phyloP scores from a whole-genome alignment of 306 rosid genomes.

The Lotus japonicus region DNA sequence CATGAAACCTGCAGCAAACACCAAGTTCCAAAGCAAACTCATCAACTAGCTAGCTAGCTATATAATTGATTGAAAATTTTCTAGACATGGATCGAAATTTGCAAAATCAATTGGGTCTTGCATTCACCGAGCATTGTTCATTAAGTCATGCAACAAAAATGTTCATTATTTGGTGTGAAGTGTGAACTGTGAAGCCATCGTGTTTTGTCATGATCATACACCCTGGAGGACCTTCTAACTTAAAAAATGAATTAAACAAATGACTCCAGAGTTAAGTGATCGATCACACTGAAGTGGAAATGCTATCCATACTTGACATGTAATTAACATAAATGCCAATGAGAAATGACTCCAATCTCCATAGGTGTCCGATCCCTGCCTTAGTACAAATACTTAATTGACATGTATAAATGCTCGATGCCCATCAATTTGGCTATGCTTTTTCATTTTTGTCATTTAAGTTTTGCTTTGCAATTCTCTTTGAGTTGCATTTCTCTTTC shows the following conservation, averaged over 20 bases:
- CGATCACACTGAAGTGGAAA: constrained; percentile 7
- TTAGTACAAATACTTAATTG: too few species aligned
- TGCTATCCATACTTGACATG: background rate
- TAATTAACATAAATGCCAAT: too few species aligned
- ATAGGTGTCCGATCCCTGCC: too few species aligned
- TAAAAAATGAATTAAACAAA: background rate
- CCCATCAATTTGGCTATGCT: too few species aligned
- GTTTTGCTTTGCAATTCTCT: too few species aligned
- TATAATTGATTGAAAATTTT: background rate
- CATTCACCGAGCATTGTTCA: too few species aligned
- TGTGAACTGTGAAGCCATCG: background rate
- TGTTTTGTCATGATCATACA: background rate
- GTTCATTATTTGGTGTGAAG: background rate
- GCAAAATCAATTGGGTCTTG: background rate
- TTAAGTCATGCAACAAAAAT: background rate
- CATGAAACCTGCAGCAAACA: constrained; percentile 59
- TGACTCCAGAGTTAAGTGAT: background rate
- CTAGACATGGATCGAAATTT: too few species aligned
- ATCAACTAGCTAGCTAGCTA: background rate
- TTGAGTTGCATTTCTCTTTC: too few species aligned
- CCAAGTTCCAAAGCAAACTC: background rate
- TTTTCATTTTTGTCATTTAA: too few species aligned
- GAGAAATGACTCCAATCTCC: too few species aligned
- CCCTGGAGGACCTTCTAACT: background rate
- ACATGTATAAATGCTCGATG: too few species aligned